Evolutionary conservation across 148 eudicot species (phyloP).

Genomic region (Drosera capensis): DNA sequence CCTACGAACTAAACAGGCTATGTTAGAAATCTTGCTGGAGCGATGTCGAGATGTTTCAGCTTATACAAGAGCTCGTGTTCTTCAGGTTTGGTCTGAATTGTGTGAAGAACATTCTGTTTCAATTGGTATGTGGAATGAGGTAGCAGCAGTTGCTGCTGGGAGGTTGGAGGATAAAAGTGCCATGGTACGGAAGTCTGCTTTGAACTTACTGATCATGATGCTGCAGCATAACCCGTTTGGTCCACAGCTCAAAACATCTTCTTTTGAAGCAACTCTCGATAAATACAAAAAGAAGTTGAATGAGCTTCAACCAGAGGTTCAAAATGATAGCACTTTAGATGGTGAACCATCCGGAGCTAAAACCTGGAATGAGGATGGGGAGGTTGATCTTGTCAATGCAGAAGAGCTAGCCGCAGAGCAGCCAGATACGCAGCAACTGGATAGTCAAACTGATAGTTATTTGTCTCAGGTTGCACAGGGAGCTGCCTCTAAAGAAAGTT

Average conservation of each 20-base stretch:
- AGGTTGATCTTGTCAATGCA: slow-evolving; percentile 25
- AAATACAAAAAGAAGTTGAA: slow-evolving; percentile 68
- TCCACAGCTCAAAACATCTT: slow-evolving; percentile 73
- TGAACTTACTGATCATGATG: slow-evolving; percentile 79
- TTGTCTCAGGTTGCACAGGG: slow-evolving; percentile 41
- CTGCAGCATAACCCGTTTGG: slow-evolving; percentile 97
- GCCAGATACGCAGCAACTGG: slow-evolving; percentile 38
- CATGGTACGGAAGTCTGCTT: slow-evolving; percentile 85
- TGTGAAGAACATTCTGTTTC: slow-evolving; percentile 87
- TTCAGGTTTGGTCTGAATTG: slow-evolving; percentile 91
- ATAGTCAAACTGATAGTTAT: slow-evolving; percentile 69
- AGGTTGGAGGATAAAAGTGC: slow-evolving; percentile 93
- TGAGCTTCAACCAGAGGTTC: slow-evolving; percentile 51
- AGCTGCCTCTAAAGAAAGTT: slow-evolving; percentile 24
- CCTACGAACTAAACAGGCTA: slow-evolving; percentile 90
- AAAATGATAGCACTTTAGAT: slow-evolving; percentile 24
- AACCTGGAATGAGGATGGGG: slow-evolving; percentile 35
- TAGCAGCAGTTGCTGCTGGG: slow-evolving; percentile 81
- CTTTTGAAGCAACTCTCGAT: slow-evolving; percentile 82
- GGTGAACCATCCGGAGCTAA: slow-evolving; percentile 25
- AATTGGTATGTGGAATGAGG: slow-evolving; percentile 93
- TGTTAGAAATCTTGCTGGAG: slow-evolving; percentile 84
- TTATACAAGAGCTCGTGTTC: slow-evolving; percentile 88
- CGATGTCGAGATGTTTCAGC: slow-evolving; percentile 94
- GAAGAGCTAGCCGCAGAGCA: slow-evolving; percentile 22